These are phyloP conservation scores for Entomortierella parvispora DNA, from an alignment of 192 early-diverging fungal species.

Conservation along the genomic window DNA sequence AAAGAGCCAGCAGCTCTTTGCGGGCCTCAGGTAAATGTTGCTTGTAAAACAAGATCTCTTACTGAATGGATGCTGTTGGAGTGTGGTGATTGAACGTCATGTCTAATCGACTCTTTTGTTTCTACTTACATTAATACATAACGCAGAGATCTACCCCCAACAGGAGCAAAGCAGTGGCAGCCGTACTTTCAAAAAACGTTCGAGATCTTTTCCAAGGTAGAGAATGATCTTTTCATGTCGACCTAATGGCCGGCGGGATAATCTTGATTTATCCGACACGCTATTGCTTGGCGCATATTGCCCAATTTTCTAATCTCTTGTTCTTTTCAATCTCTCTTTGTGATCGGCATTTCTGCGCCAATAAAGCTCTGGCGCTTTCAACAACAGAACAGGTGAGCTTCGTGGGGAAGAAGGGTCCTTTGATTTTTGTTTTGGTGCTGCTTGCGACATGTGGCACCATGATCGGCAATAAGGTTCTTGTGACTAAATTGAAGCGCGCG, in stretches of 20 bases:
- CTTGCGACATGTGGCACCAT: too few relatives aligned
- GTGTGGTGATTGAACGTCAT: too few relatives aligned
- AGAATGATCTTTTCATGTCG: background rate
- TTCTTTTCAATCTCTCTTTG: background rate
- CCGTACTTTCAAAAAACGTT: constrained; percentile 97
- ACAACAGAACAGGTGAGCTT: constrained; percentile 80
- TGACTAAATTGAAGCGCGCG: background rate
- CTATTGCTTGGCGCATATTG: too few relatives aligned
- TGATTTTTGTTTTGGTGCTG: too few relatives aligned
- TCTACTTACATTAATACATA: too few relatives aligned
- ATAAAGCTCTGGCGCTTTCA: constrained; percentile 93
- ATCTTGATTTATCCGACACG: too few relatives aligned
- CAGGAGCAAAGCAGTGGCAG: constrained; percentile 76
- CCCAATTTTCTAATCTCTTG: background rate
- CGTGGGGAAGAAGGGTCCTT: background rate
- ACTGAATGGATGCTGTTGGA: constrained; percentile 18
- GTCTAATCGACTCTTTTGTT: too few relatives aligned
- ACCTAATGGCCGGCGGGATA: too few relatives aligned
- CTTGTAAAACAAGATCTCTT: background rate
- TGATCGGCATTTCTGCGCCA: background rate
- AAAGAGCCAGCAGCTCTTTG: constrained; percentile 97
- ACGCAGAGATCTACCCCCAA: constrained; percentile 85
- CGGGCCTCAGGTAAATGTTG: constrained; percentile 80
- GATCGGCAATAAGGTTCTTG: too few relatives aligned
- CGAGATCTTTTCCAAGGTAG: constrained; percentile 91